Evolutionary conservation across 345 rosid genomes (phyloP).

Genomic region (Corchorus capsularis): DNA sequence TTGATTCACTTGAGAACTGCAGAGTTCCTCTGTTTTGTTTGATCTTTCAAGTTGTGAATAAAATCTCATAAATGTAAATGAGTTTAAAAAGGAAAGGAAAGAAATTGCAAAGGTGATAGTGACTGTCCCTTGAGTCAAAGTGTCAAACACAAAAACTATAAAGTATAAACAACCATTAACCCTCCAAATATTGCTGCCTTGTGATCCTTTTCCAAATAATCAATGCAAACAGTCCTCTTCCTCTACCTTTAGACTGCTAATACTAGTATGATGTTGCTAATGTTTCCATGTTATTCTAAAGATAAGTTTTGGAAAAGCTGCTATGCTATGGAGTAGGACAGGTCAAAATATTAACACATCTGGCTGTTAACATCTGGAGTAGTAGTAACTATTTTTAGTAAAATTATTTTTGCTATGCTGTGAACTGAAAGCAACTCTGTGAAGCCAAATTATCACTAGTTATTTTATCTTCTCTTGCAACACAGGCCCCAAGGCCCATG

Average conservation of each 20-base stretch:
- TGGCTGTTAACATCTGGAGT: slow-evolving; percentile 18
- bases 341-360: slow-evolving; percentile 1
- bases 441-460: slow-evolving; percentile 29
- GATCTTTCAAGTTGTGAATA: neutral
- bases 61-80: neutral
- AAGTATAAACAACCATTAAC: neutral
- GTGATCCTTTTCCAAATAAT: too few species aligned
- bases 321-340: neutral
- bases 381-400: slow-evolving; percentile 21
- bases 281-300: slow-evolving; percentile 5
- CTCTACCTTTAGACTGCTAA: neutral
- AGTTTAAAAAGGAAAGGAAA: neutral
- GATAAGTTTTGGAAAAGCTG: neutral
- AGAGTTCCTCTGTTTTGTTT: slow-evolving; percentile 19
- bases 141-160: too few species aligned
- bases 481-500: slow-evolving; percentile 40
- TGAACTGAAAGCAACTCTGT: slow-evolving; percentile 41
- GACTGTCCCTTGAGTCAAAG: neutral
- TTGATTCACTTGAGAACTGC: slow-evolving; percentile 20
- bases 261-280: neutral
- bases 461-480: slow-evolving; percentile 28
- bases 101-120: neutral
- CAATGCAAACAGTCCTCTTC: slow-evolving; percentile 2
- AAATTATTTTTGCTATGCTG: slow-evolving; percentile 19
- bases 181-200: too few species aligned